These are phyloP conservation scores for Ceratobasidium papillatum DNA, from an alignment of 1,284 basidiomycete genomes.

Conservation along the genomic window DNA sequence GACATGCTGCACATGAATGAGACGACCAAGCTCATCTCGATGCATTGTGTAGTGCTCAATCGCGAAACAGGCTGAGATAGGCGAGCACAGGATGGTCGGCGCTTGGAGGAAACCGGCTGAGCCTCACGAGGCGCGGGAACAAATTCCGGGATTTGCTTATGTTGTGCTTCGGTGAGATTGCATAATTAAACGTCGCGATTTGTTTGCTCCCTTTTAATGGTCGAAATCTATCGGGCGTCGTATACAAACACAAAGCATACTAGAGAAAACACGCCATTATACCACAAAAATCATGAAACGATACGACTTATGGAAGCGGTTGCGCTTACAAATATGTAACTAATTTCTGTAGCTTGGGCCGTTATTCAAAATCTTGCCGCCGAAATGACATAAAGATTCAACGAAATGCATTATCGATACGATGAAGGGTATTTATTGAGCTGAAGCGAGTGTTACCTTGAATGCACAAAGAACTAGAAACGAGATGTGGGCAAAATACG, in stretches of 20 bases:
- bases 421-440: constrained; percentile 28
- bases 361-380: too few species aligned
- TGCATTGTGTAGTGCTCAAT: background rate
- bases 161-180: background rate
- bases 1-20: background rate
- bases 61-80: background rate
- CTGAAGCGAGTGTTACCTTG: constrained; percentile 12
- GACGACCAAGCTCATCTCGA: background rate
- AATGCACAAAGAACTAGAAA: background rate
- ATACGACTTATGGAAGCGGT: too few species aligned
- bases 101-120: background rate
- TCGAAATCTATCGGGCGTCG: too few species aligned
- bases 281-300: too few species aligned
- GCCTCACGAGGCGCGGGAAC: background rate
- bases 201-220: too few species aligned
- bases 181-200: too few species aligned
- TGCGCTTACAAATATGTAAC: too few species aligned
- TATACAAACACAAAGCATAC: too few species aligned
- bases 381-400: constrained; percentile 10
- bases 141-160: background rate
- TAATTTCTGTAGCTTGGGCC: too few species aligned
- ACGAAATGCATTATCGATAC: constrained; percentile 37
- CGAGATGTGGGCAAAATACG: background rate
- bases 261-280: too few species aligned
- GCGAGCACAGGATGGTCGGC: background rate